phyloP scores from a whole-genome alignment of 2,329 filamentous ascomycete species.

The Cytospora mali region DNA sequence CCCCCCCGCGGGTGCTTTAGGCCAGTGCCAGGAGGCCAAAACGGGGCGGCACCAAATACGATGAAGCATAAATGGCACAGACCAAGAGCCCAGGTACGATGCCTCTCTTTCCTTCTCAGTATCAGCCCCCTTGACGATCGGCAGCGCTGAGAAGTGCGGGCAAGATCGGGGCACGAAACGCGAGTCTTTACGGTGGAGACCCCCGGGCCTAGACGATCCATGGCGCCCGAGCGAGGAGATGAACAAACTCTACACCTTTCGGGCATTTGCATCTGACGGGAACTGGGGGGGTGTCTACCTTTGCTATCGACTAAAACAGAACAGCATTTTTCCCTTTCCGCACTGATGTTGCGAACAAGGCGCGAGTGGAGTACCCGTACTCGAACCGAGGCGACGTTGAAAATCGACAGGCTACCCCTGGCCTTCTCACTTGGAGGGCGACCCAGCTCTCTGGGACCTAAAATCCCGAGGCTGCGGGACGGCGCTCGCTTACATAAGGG shows the following conservation, averaged over 20 bases:
- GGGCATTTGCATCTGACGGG: neutral
- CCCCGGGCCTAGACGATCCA: neutral
- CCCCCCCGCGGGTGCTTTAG: neutral
- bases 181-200: neutral
- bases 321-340: neutral
- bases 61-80: neutral
- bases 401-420: constrained; percentile 20
- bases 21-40: neutral
- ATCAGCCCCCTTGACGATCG: neutral
- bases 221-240: neutral
- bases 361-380: constrained; percentile 16
- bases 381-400: constrained; percentile 14
- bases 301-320: neutral
- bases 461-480: neutral
- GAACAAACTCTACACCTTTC: neutral
- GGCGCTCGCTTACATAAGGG: neutral
- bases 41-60: neutral
- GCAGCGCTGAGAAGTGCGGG: neutral
- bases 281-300: neutral
- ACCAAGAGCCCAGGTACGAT: neutral
- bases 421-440: neutral
- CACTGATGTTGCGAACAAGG: constrained; percentile 12
- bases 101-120: neutral
- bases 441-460: neutral
- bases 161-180: neutral